Percentiles rank a stretch among this genome's conserved stretches.
These are phyloP conservation scores for Vigna unguiculata DNA, from an alignment of 306 rosid genomes.

Conservation along the genomic window DNA sequence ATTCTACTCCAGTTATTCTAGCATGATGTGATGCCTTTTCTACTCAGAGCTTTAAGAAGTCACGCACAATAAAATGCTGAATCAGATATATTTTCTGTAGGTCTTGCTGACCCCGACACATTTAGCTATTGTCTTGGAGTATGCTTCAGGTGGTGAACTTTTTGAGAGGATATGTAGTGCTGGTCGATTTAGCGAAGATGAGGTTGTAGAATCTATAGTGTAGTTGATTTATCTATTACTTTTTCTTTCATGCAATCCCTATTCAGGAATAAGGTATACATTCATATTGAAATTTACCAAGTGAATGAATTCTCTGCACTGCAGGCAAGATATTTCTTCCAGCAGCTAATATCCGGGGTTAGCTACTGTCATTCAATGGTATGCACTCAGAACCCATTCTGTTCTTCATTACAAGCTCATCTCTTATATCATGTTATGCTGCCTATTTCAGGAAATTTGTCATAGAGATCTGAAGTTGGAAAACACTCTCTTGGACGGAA, in stretches of 20 bases:
- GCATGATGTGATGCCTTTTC: slow-evolving; percentile 11
- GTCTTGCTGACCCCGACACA: slow-evolving; percentile 87
- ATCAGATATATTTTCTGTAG: slow-evolving; percentile 55
- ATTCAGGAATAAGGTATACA: background rate
- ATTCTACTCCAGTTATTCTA: slow-evolving; percentile 20
- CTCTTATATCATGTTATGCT: slow-evolving; percentile 31
- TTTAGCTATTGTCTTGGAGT: slow-evolving; percentile 96
- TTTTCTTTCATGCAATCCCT: background rate
- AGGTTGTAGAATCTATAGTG: slow-evolving; percentile 57
- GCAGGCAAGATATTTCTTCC: slow-evolving; percentile 99
- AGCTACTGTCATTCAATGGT: slow-evolving; percentile 98
- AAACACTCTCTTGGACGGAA: slow-evolving; percentile 97
- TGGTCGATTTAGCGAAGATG: slow-evolving; percentile 98
- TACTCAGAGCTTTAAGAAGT: slow-evolving; percentile 21
- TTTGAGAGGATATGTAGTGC: slow-evolving; percentile 95
- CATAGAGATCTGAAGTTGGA: slow-evolving; percentile 98
- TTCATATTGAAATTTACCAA: slow-evolving; percentile 17
- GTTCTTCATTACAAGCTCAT: slow-evolving; percentile 4
- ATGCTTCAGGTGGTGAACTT: slow-evolving; percentile 98
- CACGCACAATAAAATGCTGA: slow-evolving; percentile 27
- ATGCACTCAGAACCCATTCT: slow-evolving; percentile 12
- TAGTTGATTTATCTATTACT: slow-evolving; percentile 5
- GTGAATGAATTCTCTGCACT: slow-evolving; percentile 30
- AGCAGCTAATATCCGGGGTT: slow-evolving; percentile 97
- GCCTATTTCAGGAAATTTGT: slow-evolving; percentile 78